A percentile compares a stretch with the other conserved stretches of the same genome.
phyloP scores from a whole-genome alignment of 306 rosid genomes.

The Acacia crassicarpa region DNA sequence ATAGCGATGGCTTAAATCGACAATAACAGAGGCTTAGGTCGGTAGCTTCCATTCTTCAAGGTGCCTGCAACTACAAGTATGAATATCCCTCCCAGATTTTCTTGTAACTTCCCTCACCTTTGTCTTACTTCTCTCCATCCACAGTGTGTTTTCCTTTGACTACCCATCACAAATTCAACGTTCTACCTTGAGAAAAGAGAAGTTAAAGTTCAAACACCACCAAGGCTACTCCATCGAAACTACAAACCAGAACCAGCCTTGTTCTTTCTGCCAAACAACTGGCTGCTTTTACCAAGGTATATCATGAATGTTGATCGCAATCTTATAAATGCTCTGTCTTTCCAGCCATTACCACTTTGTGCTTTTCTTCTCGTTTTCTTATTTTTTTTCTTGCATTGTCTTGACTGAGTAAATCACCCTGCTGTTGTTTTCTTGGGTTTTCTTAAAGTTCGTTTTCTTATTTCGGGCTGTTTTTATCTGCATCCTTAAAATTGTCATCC shows the following conservation, averaged over 20 bases:
- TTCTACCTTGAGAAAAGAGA: constrained; percentile 7
- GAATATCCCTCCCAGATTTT: constrained; percentile 37
- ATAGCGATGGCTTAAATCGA: no score
- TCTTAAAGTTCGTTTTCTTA: neutral
- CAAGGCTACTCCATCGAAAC: neutral
- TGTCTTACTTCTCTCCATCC: constrained; percentile 40
- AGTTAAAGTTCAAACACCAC: neutral
- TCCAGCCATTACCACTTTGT: constrained; percentile 22
- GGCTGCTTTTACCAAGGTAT: constrained; percentile 30
- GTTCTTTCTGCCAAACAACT: neutral
- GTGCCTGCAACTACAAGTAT: constrained; percentile 69
- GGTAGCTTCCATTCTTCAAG: no score
- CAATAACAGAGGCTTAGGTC: no score
- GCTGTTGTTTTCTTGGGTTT: no score
- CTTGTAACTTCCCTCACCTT: constrained; percentile 44
- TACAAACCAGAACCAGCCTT: neutral
- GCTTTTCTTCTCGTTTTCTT: neutral
- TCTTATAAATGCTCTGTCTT: constrained; percentile 16
- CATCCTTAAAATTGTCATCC: neutral
- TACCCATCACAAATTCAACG: constrained; percentile 8
- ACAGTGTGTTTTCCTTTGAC: constrained; percentile 37
- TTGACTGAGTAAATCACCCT: neutral
- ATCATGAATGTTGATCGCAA: constrained; percentile 20
- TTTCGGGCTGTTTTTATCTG: neutral
- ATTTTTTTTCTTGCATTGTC: neutral